Evolutionary conservation across 2,329 filamentous ascomycete genomes (phyloP).

Genomic region (Colletotrichum lentis): DNA sequence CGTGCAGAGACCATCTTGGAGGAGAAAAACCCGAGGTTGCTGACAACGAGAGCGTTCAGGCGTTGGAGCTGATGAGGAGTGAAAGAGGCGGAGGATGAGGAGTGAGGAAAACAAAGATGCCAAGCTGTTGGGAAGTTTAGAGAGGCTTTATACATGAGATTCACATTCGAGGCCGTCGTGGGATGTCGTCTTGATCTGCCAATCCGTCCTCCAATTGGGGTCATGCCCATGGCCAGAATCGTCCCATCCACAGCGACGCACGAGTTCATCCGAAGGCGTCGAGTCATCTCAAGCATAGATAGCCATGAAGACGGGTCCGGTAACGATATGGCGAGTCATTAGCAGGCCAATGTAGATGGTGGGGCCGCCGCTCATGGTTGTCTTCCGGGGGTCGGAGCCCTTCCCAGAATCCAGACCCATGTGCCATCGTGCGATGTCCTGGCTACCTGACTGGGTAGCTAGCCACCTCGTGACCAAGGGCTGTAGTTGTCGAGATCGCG

Average conservation of each 20-base stretch:
- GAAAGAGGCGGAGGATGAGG: background rate
- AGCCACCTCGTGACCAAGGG: background rate
- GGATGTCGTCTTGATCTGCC: background rate
- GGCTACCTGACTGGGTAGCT: background rate
- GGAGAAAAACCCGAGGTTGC: too few species aligned
- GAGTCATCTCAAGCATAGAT: background rate
- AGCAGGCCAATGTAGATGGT: background rate
- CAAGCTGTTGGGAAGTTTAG: background rate
- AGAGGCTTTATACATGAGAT: background rate
- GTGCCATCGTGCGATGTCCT: background rate
- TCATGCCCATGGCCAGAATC: background rate
- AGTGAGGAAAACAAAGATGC: too few species aligned
- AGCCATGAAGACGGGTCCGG: background rate
- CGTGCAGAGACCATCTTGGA: constrained; percentile 21
- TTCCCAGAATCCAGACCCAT: background rate
- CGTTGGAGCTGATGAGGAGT: background rate
- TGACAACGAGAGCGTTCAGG: background rate
- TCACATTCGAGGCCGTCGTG: background rate
- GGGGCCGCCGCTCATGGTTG: background rate
- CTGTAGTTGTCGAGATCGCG: background rate
- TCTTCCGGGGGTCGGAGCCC: background rate
- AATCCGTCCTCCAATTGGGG: background rate
- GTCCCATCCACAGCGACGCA: background rate
- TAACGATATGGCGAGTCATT: constrained; percentile 3
- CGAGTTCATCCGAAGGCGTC: background rate